These are phyloP conservation scores for Ephemerocybe angulata DNA, from an alignment of 768 basidiomycete species.

Conservation along the genomic window DNA sequence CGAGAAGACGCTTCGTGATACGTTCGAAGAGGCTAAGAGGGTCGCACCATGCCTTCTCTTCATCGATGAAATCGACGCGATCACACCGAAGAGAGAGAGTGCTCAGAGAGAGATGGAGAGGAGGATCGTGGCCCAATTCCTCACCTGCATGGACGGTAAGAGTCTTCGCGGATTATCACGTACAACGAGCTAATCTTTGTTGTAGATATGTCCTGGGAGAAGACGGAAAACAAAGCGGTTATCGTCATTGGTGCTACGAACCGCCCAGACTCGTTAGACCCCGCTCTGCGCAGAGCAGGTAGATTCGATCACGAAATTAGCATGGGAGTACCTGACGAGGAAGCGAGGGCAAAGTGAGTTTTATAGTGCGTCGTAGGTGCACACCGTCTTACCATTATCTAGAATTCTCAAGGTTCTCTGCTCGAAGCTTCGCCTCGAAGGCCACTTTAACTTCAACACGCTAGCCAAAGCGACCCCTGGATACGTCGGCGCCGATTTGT, in stretches of 20 bases:
- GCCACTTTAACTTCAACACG: slow-evolving; percentile 80
- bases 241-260: slow-evolving; percentile 97
- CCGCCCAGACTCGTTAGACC: slow-evolving; percentile 90
- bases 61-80: slow-evolving; percentile 97
- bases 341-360: slow-evolving; percentile 81
- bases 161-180: background rate
- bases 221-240: slow-evolving; percentile 87
- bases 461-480: slow-evolving; percentile 95
- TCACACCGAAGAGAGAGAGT: slow-evolving; percentile 95
- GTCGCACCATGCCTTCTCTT: slow-evolving; percentile 87
- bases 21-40: slow-evolving; percentile 90
- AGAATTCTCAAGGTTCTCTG: slow-evolving; percentile 89
- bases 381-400: background rate
- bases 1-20: slow-evolving; percentile 92
- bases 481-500: slow-evolving; percentile 93
- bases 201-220: slow-evolving; percentile 91
- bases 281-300: slow-evolving; percentile 89
- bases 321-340: slow-evolving; percentile 94
- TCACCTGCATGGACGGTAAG: slow-evolving; percentile 98
- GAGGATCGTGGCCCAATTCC: slow-evolving; percentile 93
- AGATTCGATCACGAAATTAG: slow-evolving; percentile 97
- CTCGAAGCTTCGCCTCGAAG: slow-evolving; percentile 76
- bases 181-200: background rate
- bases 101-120: slow-evolving; percentile 98
- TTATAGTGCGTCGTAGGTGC: background rate